Base-by-base conservation (phyloP, 768 basidiomycete genomes). In the Trametes maxima region DNA sequence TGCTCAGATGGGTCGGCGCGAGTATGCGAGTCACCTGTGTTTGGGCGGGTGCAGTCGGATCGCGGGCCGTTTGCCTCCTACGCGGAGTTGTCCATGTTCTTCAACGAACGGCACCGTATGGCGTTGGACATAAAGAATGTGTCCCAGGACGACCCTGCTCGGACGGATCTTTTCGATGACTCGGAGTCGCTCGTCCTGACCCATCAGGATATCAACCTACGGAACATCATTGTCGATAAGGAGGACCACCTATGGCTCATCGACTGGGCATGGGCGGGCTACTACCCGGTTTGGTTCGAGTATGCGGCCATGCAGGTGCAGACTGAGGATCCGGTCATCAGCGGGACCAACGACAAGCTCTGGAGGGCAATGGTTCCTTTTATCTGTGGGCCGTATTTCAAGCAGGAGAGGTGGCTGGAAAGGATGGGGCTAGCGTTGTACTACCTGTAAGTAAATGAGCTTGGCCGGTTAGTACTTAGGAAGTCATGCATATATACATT, bases 251-350 rank as follows among this genome's bases (percentile, higher is more conserved):
- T 75, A 5, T 76, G 0, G n/a, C n/a, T n/a, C n/a, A n/a, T n/a
- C n/a, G n/a, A n/a, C n/a, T n/a, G n/a, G n/a, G n/a, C n/a, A n/a
- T 49, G 56, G 16, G 57, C 67, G 2, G 73, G 74, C 3, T 70
- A 58, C 39, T 76, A 68, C 50, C 74, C 75, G 12, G 57, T 14
- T 5, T 76, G 72, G 69, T 65, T 67, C 39, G 59, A 64, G 39
- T 67, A 22, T 22, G 45, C 25, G 21, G 16, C 3, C 22, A 5
- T 46, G 8, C 45, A 22, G 11, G 5, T 16, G 7, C 42, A 43
- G 42, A 17, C n/a, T n/a, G n/a, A n/a, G n/a, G n/a, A n/a, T n/a
- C n/a, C 16, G 7, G 16, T 39, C 37, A 39, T 39, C 10, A 16
- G 7, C 16, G 37, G 7, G 37, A 7, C 10, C 7, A 16, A 39